Percentiles rank a stretch among this genome's conserved stretches.
phyloP scores from a whole-genome alignment of 2,329 filamentous ascomycete genomes.

The Neopestalotiopsis rosae region DNA sequence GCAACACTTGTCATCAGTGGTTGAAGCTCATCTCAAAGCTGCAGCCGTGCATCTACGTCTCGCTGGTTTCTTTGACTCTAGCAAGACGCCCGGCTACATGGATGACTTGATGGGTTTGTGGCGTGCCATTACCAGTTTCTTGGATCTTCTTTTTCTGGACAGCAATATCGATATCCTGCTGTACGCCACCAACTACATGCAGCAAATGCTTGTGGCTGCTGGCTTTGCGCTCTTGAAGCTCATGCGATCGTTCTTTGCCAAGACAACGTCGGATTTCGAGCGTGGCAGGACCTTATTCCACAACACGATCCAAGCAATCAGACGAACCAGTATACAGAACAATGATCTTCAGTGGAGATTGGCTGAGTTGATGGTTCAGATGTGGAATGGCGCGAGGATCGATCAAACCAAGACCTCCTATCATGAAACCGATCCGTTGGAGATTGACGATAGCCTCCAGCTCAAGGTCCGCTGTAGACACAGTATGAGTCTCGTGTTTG shows the following conservation, averaged over 20 bases:
- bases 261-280: constrained; percentile 73
- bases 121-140: constrained; percentile 71
- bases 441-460: constrained; percentile 74
- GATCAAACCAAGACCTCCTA: constrained; percentile 53
- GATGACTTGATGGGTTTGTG: constrained; percentile 79
- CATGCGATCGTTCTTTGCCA: constrained; percentile 77
- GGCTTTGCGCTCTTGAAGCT: constrained; percentile 80
- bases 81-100: constrained; percentile 72
- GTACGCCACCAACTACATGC: constrained; percentile 76
- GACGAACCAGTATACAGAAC: constrained; percentile 74
- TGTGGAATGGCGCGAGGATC: constrained; percentile 76
- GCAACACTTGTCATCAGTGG: constrained; percentile 61
- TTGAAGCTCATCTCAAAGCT: constrained; percentile 72
- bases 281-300: constrained; percentile 73
- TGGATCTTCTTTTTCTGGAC: constrained; percentile 67
- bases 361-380: constrained; percentile 84
- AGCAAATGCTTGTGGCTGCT: constrained; percentile 85
- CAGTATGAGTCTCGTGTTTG: constrained; percentile 85
- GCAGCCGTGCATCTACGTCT: constrained; percentile 78
- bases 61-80: constrained; percentile 82
- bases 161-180: constrained; percentile 64
- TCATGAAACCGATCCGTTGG: constrained; percentile 53
- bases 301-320: constrained; percentile 71
- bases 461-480: constrained; percentile 83
- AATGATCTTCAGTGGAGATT: constrained; percentile 83